Conservation (phyloP, 306 rosid genomes). For the Vigna unguiculata region DNA sequence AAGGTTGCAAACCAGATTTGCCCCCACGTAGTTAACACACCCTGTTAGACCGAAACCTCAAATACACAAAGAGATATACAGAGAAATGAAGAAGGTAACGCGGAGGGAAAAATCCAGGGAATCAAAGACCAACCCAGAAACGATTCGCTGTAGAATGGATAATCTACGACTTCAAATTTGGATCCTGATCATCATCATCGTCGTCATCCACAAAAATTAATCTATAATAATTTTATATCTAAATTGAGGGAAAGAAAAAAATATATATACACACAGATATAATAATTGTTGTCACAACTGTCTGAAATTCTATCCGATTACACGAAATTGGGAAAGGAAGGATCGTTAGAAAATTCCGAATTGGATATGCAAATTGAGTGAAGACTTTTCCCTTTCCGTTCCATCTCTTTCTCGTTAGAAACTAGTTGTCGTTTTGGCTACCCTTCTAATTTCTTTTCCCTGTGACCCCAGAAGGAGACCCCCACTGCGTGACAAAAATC, state of each 20-base stretch:
- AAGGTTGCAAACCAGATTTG: slow-evolving; percentile 18
- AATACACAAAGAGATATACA: slow-evolving; percentile 1
- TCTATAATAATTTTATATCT: slow-evolving; percentile 20
- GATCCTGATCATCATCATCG: slow-evolving; percentile 44
- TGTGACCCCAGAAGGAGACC: slow-evolving; percentile 53
- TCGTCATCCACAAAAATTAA: slow-evolving; percentile 26
- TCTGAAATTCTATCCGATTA: slow-evolving; percentile 16
- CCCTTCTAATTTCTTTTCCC: background rate
- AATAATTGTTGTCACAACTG: slow-evolving; percentile 25
- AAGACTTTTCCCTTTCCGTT: slow-evolving; percentile 24
- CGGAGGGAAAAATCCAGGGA: slow-evolving; percentile 25
- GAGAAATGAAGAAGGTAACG: slow-evolving; percentile 13
- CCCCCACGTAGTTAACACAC: slow-evolving; percentile 50
- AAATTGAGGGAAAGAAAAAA: slow-evolving; percentile 11
- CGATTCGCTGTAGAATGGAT: slow-evolving; percentile 45
- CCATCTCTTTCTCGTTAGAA: slow-evolving; percentile 33
- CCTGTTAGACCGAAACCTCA: slow-evolving; percentile 41
- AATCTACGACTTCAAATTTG: slow-evolving; percentile 39
- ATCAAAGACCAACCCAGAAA: slow-evolving; percentile 52
- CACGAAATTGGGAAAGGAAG: slow-evolving; percentile 27
- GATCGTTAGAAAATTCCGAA: slow-evolving; percentile 20
- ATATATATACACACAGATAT: background rate
- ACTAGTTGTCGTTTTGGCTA: slow-evolving; percentile 7
- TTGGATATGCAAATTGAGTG: slow-evolving; percentile 21
- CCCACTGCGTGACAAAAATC: slow-evolving; percentile 46